A percentile compares a stretch with the other conserved stretches of the same genome.
phyloP scores from a whole-genome alignment of 2,329 filamentous ascomycete species.

The Zasmidium cellare region DNA sequence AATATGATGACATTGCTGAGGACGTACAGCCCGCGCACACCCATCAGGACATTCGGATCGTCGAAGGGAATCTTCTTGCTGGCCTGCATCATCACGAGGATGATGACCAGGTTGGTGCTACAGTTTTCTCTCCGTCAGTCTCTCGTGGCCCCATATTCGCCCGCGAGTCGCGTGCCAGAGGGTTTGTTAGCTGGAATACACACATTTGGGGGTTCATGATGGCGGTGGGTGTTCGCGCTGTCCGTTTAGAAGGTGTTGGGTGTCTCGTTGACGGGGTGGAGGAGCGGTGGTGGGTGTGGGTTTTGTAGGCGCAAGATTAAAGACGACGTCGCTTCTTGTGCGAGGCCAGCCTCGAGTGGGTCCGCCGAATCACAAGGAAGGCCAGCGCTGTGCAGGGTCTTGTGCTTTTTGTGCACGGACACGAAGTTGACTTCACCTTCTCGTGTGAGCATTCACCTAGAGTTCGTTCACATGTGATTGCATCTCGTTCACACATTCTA shows the following conservation, averaged over 20 bases:
- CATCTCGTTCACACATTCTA: too few species aligned
- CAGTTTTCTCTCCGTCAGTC: constrained; percentile 9
- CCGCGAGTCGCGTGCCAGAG: not conserved
- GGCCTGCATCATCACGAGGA: constrained; percentile 97
- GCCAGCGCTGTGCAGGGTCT: not conserved
- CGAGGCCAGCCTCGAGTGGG: not conserved
- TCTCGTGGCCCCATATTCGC: too few species aligned
- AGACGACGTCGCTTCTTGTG: not conserved
- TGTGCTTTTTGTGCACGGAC: not conserved
- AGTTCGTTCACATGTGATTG: too few species aligned
- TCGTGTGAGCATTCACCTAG: not conserved
- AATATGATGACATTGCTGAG: constrained; percentile 80
- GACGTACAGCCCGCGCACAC: constrained; percentile 65
- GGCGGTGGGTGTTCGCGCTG: constrained; percentile 11
- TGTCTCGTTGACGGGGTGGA: not conserved
- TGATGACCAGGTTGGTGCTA: constrained; percentile 91
- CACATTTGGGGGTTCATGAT: constrained; percentile 38
- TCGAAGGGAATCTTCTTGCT: constrained; percentile 95
- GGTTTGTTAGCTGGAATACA: too few species aligned
- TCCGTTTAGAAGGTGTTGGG: not conserved
- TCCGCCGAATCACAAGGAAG: not conserved
- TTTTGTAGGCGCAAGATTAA: not conserved
- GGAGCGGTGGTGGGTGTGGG: not conserved
- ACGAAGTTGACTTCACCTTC: not conserved
- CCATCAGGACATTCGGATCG: constrained; percentile 69